These are phyloP conservation scores for Agrocybe chaxingu DNA, from an alignment of 768 basidiomycete genomes.

Conservation along the genomic window DNA sequence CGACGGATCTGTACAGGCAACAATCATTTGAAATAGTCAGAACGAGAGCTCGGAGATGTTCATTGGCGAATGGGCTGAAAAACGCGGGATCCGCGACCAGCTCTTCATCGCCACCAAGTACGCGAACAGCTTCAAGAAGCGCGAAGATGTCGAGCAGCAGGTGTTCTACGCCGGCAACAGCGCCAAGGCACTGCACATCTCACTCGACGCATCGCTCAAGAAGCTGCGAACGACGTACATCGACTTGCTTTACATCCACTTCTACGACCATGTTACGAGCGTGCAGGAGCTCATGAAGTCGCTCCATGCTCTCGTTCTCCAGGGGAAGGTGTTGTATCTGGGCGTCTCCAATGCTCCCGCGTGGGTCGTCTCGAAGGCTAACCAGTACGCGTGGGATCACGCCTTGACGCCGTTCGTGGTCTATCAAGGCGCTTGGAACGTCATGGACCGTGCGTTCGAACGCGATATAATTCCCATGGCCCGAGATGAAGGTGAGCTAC, in stretches of 20 bases:
- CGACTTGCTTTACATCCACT: slow-evolving; percentile 45
- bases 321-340: slow-evolving; percentile 51
- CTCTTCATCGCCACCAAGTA: slow-evolving; percentile 48
- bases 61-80: slow-evolving; percentile 52
- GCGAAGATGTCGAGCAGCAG: slow-evolving; percentile 22
- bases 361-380: slow-evolving; percentile 43
- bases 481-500: slow-evolving; percentile 35
- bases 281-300: slow-evolving; percentile 57
- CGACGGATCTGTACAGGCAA: neutral
- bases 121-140: slow-evolving; percentile 24
- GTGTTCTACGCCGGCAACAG: slow-evolving; percentile 46
- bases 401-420: slow-evolving; percentile 47
- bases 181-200: slow-evolving; percentile 38
- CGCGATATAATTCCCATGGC: slow-evolving; percentile 51
- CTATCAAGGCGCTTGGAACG: slow-evolving; percentile 46
- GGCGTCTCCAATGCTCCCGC: slow-evolving; percentile 39
- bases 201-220: slow-evolving; percentile 41
- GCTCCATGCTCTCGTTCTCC: slow-evolving; percentile 47
- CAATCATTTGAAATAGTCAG: slow-evolving; percentile 29
- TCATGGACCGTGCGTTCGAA: slow-evolving; percentile 43
- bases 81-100: slow-evolving; percentile 42
- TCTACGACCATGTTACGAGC: slow-evolving; percentile 50
- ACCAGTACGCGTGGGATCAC: slow-evolving; percentile 45
- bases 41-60: slow-evolving; percentile 53
- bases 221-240: slow-evolving; percentile 44